phyloP scores from a whole-genome alignment of 1,284 basidiomycete genomes.

The Rhodotorula sp. region DNA sequence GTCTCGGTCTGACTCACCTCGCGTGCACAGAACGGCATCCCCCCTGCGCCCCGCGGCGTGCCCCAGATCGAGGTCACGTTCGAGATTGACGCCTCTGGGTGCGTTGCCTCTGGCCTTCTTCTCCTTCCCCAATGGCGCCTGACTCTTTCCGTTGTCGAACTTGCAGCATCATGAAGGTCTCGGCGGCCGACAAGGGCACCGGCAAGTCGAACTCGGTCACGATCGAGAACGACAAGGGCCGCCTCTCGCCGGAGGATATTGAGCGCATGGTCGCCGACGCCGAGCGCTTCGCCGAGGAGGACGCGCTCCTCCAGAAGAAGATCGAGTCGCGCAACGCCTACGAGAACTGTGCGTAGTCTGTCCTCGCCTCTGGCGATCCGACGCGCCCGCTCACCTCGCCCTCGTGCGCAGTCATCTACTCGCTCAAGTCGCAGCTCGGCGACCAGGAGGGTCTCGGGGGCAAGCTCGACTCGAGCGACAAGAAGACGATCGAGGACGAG shows the following conservation, averaged over 20 bases:
- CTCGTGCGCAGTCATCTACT: conserved; percentile 56
- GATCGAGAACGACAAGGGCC: conserved; percentile 60
- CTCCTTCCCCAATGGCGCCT: not conserved
- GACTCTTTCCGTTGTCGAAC: not conserved
- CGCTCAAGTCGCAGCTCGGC: conserved; percentile 78
- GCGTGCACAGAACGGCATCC: conserved; percentile 79
- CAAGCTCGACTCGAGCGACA: conserved; percentile 82
- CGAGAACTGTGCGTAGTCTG: conserved; percentile 41
- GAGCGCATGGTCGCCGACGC: conserved; percentile 83
- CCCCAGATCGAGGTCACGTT: conserved; percentile 94
- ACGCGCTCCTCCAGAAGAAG: conserved; percentile 81
- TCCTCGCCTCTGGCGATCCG: not conserved
- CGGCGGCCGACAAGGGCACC: conserved; percentile 91
- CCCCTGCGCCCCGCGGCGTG: conserved; percentile 90
- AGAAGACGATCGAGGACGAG: conserved; percentile 71
- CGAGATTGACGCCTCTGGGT: conserved; percentile 70
- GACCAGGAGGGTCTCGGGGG: conserved; percentile 88
- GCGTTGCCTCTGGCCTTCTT: not conserved
- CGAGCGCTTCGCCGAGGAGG: conserved; percentile 81
- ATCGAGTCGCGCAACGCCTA: conserved; percentile 65
- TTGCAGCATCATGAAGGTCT: conserved; percentile 49
- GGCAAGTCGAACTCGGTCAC: conserved; percentile 60
- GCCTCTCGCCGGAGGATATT: conserved; percentile 81
- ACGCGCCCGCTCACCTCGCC: not conserved
- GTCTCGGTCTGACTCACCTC: no score